Percentiles rank a stretch among this genome's conserved stretches.
Evolutionary conservation across 2,329 filamentous ascomycete genomes (phyloP).

Genomic region (Fusarium siculi): DNA sequence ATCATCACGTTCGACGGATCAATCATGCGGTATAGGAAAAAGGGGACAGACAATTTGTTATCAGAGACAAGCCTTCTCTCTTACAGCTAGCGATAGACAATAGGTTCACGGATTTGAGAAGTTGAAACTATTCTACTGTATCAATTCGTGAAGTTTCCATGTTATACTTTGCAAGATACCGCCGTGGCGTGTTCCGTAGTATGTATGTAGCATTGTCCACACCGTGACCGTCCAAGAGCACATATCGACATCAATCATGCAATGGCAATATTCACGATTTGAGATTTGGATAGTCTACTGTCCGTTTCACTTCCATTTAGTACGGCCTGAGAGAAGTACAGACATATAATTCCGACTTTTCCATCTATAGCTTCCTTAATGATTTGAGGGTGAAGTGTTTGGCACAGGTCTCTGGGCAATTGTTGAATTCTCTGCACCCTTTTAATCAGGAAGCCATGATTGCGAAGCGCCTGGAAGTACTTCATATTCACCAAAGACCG

Average conservation of each 20-base stretch:
- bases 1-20: background rate
- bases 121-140: no score
- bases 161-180: background rate
- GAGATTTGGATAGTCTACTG: background rate
- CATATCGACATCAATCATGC: background rate
- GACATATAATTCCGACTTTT: background rate
- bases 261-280: background rate
- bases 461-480: background rate
- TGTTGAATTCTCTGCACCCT: background rate
- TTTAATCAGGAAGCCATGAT: background rate
- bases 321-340: background rate
- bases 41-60: background rate
- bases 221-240: background rate
- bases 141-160: background rate
- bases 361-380: background rate
- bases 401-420: background rate
- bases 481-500: background rate
- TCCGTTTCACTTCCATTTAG: accelerated
- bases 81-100: background rate
- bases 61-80: background rate
- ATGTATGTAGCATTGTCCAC: background rate
- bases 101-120: background rate
- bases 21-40: background rate
- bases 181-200: no score
- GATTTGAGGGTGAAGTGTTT: background rate